Evolutionary conservation across 2,329 filamentous ascomycete species (phyloP), one percentile per base, ranked within the genome.

Genomic region (Hortaea werneckii): DNA sequence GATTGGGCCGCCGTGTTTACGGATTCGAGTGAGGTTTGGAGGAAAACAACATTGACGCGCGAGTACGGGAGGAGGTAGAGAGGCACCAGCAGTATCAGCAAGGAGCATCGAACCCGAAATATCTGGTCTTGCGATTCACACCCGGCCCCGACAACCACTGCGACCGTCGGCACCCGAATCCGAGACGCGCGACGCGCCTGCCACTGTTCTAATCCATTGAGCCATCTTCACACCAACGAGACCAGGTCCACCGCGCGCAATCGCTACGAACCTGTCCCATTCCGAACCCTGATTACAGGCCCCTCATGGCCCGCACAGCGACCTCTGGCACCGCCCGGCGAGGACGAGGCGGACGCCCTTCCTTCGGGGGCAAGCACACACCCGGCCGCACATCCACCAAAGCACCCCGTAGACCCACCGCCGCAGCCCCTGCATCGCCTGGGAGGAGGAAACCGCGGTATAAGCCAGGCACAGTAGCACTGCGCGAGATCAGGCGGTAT

Each of bases 401-500:
- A 49, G 49, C 45, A 29, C 53, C 53, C 6, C 37, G 41, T 42
- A 45, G 43, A 32, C 39, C 39, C 29, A 41, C 39, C 12, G 46
- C 47, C 10, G 41, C 44, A 5, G 42, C 39, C 37, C 39, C 40
- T 41, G 30, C 46, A 42, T 55, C 57, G 50, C 52, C 56, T 29
- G 41, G 45, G 38, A 13, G 58, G 48, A 54, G 57, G 51, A 56
- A 58, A 47, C 34, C 49, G 34, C 61, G 71, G 32, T 74, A 73
- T 56, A 72, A 68, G 59, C 65, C 66, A 58, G 79, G 79, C 79
- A 94, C 92, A 67, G 85, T 95, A 74, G 90, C 90, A 79, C 85
- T 96, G 64, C 87, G 88, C 80, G 92, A 98, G 77, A 98, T 98
- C 64, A 85, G 90, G 78, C 85, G 86, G 66, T 96, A 96, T 78